Conservation (phyloP, 768 basidiomycete species). For the Naematelia aurantialba region DNA sequence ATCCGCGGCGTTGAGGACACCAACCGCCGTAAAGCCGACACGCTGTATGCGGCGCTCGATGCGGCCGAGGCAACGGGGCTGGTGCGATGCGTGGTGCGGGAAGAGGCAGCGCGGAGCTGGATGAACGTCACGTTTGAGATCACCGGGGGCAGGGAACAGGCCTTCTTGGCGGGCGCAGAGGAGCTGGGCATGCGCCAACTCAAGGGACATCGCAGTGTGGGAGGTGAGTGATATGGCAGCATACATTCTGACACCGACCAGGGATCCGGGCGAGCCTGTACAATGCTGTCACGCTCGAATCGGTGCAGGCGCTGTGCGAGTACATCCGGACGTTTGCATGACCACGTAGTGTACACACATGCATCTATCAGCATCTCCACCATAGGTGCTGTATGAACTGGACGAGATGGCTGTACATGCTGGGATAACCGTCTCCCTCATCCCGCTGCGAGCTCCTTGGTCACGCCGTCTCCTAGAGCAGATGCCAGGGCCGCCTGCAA, state of each 20-base stretch:
- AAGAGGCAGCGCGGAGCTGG: slow-evolving; percentile 74
- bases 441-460: not conserved
- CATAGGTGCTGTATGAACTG: too few species aligned
- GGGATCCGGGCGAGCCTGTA: slow-evolving; percentile 82
- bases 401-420: not conserved
- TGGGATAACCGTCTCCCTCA: not conserved
- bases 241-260: too few species aligned
- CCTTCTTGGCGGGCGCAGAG: slow-evolving; percentile 78
- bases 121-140: slow-evolving; percentile 93
- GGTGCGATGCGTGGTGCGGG: slow-evolving; percentile 64
- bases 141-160: slow-evolving; percentile 64
- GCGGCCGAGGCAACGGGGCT: slow-evolving; percentile 69
- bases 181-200: slow-evolving; percentile 73
- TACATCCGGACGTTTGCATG: slow-evolving; percentile 43
- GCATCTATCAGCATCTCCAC: too few species aligned
- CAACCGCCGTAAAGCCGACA: slow-evolving; percentile 70
- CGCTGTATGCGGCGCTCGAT: slow-evolving; percentile 69
- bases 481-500: slow-evolving; percentile 18
- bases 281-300: slow-evolving; percentile 77
- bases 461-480: slow-evolving; percentile 12
- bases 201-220: slow-evolving; percentile 83
- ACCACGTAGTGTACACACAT: not conserved
- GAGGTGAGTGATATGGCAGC: slow-evolving; percentile 28
- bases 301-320: slow-evolving; percentile 57
- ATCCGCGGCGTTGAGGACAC: slow-evolving; percentile 62